Percentiles rank a stretch among this genome's conserved stretches.
phyloP scores from a whole-genome alignment of 164 flowering plant genomes.

The Euptelea pleiosperma region DNA sequence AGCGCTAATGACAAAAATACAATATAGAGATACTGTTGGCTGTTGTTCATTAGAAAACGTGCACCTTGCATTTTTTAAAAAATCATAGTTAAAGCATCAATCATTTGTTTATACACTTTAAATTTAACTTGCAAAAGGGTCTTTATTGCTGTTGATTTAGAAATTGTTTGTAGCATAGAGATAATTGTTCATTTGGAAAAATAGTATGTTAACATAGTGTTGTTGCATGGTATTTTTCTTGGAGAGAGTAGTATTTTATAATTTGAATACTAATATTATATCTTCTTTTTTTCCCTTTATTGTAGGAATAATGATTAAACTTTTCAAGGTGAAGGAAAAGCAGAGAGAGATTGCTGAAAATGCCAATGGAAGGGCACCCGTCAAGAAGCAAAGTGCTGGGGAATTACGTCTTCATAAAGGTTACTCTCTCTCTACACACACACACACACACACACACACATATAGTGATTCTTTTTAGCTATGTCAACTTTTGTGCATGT shows the following conservation, averaged over 20 bases:
- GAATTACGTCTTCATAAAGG: slow-evolving; percentile 53
- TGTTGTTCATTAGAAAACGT: background rate
- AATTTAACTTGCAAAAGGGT: background rate
- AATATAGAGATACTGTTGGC: background rate
- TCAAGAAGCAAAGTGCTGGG: slow-evolving; percentile 53
- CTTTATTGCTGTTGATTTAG: background rate
- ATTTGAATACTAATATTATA: no score
- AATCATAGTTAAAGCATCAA: background rate
- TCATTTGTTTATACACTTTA: background rate
- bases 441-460: background rate
- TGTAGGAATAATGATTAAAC: slow-evolving; percentile 37
- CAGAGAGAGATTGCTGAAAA: slow-evolving; percentile 46
- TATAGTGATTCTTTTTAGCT: background rate
- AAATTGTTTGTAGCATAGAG: background rate
- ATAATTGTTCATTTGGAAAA: background rate
- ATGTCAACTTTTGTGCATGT: no score
- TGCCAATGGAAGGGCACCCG: slow-evolving; percentile 43
- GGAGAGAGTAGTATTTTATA: no score
- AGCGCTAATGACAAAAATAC: background rate
- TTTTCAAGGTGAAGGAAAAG: slow-evolving; percentile 49
- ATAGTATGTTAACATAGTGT: background rate
- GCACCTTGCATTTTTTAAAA: background rate
- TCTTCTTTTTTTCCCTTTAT: background rate
- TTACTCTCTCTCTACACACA: slow-evolving; percentile 1
- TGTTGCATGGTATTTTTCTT: no score